Base-by-base conservation (phyloP, 352 stramenopile genomes). In the Pythium aristosporum region DNA sequence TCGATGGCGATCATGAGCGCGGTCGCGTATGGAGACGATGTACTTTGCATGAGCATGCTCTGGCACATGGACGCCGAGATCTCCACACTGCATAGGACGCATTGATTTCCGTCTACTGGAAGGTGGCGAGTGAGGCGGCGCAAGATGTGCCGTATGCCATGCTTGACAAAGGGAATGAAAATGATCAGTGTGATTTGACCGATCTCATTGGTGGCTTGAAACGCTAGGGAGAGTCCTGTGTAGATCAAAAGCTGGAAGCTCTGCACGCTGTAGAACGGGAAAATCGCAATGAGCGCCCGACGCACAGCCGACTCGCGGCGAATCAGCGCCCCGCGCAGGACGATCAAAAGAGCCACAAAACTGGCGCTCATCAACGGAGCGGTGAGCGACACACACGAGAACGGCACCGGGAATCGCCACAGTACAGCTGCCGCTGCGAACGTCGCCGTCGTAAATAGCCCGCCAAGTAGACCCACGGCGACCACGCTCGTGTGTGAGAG, bases 1-100 rank as follows among this genome's bases (percentile, higher is more conserved):
- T 71, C 65, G 11, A 67, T 1, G 0, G 12, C 51, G 5, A 71
- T 71, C 6, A 67, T 18, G 11, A 64, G n/a, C 18, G 47, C 53
- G 0, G 58, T 57, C 3, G 58, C 52, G 8, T 47, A 5, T 8
- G 32, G 2, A 0, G 65, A 67, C 12, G 65, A 47, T n/a, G n/a
- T n/a, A n/a, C n/a, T n/a, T n/a, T n/a, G n/a, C n/a, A 65, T 65
- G 37, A 72, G 48, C 53, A 50, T 49, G 16, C 32, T 49, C 54
- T 72, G 65, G 48, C 67, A 72, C 43, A 72, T 59, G 9, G 54
- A n/a, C 5, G 46, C 46, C 3, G 36, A 51, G 23, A 67, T 67
- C 53, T 72, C 65, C 6, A 64, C 48, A n/a, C 44, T 39, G 12
- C 43, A 50, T 18, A 66, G 53, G 18, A 37, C 58, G n/a, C 44